A percentile compares a stretch with the other conserved stretches of the same genome.
Evolutionary conservation across 2,329 filamentous ascomycete genomes (phyloP).

Genomic region (Fulvia fulva): DNA sequence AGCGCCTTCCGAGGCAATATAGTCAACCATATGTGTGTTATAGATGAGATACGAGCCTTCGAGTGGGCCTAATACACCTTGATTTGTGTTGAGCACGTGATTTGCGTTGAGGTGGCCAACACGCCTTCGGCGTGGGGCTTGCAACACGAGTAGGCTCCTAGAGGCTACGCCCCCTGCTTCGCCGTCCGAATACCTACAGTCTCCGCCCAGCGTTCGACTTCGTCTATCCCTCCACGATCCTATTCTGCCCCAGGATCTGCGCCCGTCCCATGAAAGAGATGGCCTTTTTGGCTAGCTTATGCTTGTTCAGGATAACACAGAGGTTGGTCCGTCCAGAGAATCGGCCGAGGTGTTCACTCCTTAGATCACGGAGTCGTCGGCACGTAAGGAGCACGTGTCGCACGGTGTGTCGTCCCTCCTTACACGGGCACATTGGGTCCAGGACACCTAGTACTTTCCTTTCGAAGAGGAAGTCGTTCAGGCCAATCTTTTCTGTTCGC

Average conservation of each 20-base stretch:
- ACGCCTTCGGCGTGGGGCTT: neutral
- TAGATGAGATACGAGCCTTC: neutral
- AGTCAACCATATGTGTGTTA: neutral
- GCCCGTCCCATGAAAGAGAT: neutral
- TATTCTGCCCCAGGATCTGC: constrained; percentile 15
- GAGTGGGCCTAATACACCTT: neutral
- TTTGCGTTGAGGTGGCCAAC: neutral
- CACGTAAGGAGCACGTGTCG: constrained; percentile 16
- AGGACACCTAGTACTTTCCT: constrained; percentile 1
- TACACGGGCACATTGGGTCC: constrained; percentile 9
- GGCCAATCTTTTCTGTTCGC: constrained; percentile 14
- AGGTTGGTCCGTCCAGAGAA: too few relatives aligned
- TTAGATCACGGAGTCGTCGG: constrained; percentile 10
- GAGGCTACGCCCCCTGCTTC: constrained; percentile 10
- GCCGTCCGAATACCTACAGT: constrained; percentile 14
- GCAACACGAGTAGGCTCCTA: constrained; percentile 7
- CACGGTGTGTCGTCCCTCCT: constrained; percentile 13
- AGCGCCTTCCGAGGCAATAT: neutral
- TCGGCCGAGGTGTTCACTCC: constrained; percentile 1
- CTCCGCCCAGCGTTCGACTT: constrained; percentile 10
- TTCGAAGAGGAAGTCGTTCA: constrained; percentile 12
- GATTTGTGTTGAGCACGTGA: neutral
- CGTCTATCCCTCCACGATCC: constrained; percentile 13
- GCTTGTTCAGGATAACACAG: too few relatives aligned
- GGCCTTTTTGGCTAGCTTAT: too few relatives aligned